Evolutionary conservation across 208 protist species (phyloP).

Genomic region (Acanthamoeba lenticulata): DNA sequence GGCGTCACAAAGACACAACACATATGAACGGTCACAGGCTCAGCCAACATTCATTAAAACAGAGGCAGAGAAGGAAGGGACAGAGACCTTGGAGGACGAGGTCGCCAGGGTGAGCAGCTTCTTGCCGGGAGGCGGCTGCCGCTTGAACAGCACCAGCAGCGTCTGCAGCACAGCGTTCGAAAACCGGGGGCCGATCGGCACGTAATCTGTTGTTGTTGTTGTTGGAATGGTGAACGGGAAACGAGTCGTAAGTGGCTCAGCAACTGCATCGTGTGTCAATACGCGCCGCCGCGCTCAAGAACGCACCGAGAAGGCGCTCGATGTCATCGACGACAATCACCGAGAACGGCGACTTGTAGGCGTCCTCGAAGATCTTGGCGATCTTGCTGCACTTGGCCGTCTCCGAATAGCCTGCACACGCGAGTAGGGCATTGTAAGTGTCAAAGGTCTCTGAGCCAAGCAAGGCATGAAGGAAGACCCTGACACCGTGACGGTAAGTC

Average conservation of each 20-base stretch:
- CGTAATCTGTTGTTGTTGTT: conserved; percentile 96
- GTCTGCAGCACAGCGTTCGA: conserved; percentile 98
- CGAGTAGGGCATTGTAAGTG: too few species aligned
- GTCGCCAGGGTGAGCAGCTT: conserved; percentile 96
- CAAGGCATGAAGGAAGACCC: neutral
- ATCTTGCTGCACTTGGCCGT: conserved; percentile 86
- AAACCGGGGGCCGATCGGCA: conserved; percentile 97
- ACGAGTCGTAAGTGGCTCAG: too few species aligned
- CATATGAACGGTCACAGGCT: too few species aligned
- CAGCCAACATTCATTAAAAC: too few species aligned
- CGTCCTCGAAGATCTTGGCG: conserved; percentile 98
- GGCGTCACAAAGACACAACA: neutral
- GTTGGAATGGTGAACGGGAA: too few species aligned
- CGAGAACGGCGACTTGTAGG: conserved; percentile 96
- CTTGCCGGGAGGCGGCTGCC: conserved; percentile 91
- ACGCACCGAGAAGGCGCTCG: conserved; percentile 91
- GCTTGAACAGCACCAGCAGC: conserved; percentile 96
- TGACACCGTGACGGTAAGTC: neutral
- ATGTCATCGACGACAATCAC: conserved; percentile 98
- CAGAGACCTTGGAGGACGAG: conserved; percentile 88
- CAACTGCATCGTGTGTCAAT: too few species aligned
- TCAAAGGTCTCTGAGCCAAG: too few species aligned
- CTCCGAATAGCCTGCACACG: conserved; percentile 92
- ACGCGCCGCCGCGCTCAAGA: too few species aligned
- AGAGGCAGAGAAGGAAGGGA: too few species aligned